Evolutionary conservation across 164 flowering plant species (phyloP).

Genomic region (Paratinospora sagittata): DNA sequence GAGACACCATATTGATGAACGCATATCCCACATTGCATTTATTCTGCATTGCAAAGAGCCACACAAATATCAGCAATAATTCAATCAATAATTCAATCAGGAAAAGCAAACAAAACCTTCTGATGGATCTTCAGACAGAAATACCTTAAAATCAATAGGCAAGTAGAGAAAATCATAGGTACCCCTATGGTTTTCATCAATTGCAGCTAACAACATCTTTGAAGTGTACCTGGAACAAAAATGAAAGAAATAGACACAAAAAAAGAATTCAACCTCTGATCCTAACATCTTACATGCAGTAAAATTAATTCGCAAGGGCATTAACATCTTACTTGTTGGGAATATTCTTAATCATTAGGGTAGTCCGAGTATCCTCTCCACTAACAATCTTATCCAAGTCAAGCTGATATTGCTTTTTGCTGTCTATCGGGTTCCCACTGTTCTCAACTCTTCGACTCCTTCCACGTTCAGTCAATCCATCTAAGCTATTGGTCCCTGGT

Average conservation of each 20-base stretch:
- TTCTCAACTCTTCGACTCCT: constrained; percentile 56
- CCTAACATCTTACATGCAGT: not conserved
- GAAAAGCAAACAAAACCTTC: not conserved
- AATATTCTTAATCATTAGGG: constrained; percentile 92
- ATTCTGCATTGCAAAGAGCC: constrained; percentile 50
- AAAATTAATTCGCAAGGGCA: not conserved
- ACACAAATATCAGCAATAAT: constrained; percentile 18
- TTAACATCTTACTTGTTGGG: constrained; percentile 72
- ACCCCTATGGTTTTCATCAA: constrained; percentile 76
- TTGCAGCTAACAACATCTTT: constrained; percentile 84
- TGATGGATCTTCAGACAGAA: not conserved
- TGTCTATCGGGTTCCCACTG: constrained; percentile 54
- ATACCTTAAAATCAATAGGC: constrained; percentile 98
- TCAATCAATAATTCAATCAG: too few relatives aligned
- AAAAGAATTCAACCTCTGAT: not conserved
- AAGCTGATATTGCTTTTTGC: constrained; percentile 77
- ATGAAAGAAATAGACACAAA: constrained; percentile 5
- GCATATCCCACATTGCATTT: constrained; percentile 99
- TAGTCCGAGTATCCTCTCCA: constrained; percentile 84
- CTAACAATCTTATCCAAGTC: constrained; percentile 76
- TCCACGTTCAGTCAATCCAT: constrained; percentile 59
- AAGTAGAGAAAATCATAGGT: constrained; percentile 86
- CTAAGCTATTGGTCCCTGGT: constrained; percentile 29
- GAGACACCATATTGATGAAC: constrained; percentile 90
- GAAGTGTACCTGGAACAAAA: constrained; percentile 56